phyloP scores from a whole-genome alignment of 2,329 filamentous ascomycete species.

The Trichoderma lentiforme region DNA sequence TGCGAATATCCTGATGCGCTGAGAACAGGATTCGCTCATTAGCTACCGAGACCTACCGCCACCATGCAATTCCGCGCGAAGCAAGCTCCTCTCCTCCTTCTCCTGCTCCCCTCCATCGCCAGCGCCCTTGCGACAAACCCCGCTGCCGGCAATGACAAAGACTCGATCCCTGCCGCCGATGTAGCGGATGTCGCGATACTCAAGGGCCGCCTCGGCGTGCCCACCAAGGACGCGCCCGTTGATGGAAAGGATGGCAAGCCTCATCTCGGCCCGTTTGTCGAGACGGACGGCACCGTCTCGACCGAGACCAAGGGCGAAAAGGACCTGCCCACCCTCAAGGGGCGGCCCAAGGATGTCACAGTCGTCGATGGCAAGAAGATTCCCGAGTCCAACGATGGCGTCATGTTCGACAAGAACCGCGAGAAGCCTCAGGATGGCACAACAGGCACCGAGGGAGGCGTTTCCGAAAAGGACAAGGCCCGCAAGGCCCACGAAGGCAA shows the following conservation, averaged over 20 bases:
- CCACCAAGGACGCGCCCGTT: constrained; percentile 76
- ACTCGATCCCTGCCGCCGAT: constrained; percentile 27
- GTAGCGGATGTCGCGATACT: constrained; percentile 26
- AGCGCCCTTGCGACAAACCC: constrained; percentile 38
- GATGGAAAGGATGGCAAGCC: constrained; percentile 94
- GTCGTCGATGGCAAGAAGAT: constrained; percentile 59
- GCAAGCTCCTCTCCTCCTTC: constrained; percentile 55
- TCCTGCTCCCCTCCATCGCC: constrained; percentile 57
- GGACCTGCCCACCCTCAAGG: constrained; percentile 45
- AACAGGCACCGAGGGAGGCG: constrained; percentile 82
- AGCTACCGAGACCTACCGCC: constrained; percentile 19
- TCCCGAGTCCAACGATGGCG: constrained; percentile 67
- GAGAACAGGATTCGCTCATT: background rate
- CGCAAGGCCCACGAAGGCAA: constrained; percentile 64
- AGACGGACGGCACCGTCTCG: constrained; percentile 41
- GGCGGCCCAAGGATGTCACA: constrained; percentile 50
- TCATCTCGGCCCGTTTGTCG: constrained; percentile 78
- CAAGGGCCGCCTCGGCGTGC: constrained; percentile 37
- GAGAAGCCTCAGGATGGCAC: constrained; percentile 77
- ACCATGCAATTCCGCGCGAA: constrained; percentile 59
- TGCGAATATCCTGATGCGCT: background rate
- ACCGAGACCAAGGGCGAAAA: constrained; percentile 33
- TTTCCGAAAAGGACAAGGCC: constrained; percentile 81
- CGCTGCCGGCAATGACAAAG: constrained; percentile 21
- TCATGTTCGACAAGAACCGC: constrained; percentile 87